Evolutionary conservation across 768 basidiomycete species (phyloP).

Genomic region (Boletus pseudopeckii): DNA sequence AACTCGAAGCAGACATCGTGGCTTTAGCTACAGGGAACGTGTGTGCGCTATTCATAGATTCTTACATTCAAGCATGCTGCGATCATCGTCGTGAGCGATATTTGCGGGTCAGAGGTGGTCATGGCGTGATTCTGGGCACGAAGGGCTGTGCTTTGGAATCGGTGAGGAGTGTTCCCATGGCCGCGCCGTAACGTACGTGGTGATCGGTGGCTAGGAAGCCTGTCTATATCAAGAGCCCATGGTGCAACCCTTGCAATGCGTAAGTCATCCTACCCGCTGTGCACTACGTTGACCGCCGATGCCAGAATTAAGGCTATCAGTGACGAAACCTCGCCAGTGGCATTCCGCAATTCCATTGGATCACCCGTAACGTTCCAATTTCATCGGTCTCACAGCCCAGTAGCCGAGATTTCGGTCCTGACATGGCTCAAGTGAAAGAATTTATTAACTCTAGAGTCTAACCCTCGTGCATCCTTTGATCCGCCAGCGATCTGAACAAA

Average conservation of each 20-base stretch:
- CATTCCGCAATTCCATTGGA: slow-evolving; percentile 1
- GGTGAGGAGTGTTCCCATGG: not conserved
- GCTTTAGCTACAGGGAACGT: slow-evolving; percentile 18
- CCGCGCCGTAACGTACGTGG: too few species aligned
- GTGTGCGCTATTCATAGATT: not conserved
- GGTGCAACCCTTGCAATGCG: slow-evolving; percentile 3
- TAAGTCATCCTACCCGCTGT: not conserved
- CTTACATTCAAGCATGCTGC: not conserved
- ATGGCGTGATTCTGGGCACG: slow-evolving; percentile 16
- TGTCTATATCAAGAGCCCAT: slow-evolving; percentile 10
- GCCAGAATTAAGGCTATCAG: not conserved
- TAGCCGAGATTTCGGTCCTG: not conserved
- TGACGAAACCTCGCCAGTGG: slow-evolving; percentile 1
- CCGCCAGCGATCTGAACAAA: not conserved
- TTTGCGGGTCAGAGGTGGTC: slow-evolving; percentile 46
- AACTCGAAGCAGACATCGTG: slow-evolving; percentile 20
- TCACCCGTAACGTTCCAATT: not conserved
- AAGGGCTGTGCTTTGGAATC: slow-evolving; percentile 28
- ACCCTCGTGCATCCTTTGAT: slow-evolving; percentile 4
- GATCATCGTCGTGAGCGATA: slow-evolving; percentile 36
- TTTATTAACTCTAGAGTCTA: not conserved
- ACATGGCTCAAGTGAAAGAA: not conserved
- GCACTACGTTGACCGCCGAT: not conserved
- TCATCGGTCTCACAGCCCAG: not conserved
- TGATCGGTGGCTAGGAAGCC: not conserved